Base-by-base conservation (phyloP, 2,329 filamentous ascomycete species). In the Pseudogymnoascus sp. region DNA sequence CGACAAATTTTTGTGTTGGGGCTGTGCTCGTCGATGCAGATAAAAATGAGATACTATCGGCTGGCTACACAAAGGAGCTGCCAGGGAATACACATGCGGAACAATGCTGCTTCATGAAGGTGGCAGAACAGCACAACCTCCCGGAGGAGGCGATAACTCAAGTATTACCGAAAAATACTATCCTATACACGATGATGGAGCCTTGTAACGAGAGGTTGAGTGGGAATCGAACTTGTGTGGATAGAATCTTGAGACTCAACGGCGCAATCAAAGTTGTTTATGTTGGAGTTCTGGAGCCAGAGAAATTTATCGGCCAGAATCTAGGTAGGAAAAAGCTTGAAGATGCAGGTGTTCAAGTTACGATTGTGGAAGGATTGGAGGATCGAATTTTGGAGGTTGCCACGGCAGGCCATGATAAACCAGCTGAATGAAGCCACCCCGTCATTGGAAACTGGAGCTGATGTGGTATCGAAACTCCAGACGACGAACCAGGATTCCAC, bases 61-160 rank as follows among this genome's bases (percentile, higher is more conserved):
- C 90, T 1, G 93, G 94, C 61, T 97, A 93, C 77, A 97, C 94
- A 0, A 82, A 97, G 63, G 93, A 99, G 75, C 84, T 92, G 3
- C 81, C 86, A 51, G 94, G 93, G 42, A 99, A 99, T 77, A 97
- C 94, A 0, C 94, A 99, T 72, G 94, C 94, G 3, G 94, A 99
- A 73, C 92, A 99, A 77, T 93, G 89, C 74, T 96, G 91, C 71
- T 82, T 99, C 62, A 76, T 87, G 58, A 97, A 99, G 74, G 81
- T 87, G 12, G 79, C 84, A 1, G 70, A 77, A 58, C 68, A 77
- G 65, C 72, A 83, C 62, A 71, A 71, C 2, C 76, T 81, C 0
- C 63, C 79, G 8, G 86, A 89, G 66, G 82, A 84, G 60, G 72
- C 75, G 0, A 79, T 91, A 4, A 75, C 74, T 12, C 70, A 77